These are phyloP conservation scores for Pleurotus pulmonarius DNA, from an alignment of 768 basidiomycete species.

Conservation along the genomic window DNA sequence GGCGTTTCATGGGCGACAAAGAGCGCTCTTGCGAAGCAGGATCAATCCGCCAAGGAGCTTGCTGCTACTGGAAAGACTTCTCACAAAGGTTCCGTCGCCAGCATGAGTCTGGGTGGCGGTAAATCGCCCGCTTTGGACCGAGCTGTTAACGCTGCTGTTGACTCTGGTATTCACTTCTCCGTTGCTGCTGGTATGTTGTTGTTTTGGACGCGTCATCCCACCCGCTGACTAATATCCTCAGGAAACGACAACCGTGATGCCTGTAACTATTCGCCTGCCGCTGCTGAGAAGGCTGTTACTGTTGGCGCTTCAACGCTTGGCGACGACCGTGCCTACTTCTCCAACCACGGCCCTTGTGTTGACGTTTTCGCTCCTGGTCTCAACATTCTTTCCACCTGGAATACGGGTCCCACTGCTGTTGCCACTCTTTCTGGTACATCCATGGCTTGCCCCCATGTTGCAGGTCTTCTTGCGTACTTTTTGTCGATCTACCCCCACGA, in stretches of 20 bases:
- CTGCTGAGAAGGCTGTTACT: slow-evolving; percentile 84
- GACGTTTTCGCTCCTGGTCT: slow-evolving; percentile 91
- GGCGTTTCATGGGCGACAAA: slow-evolving; percentile 82
- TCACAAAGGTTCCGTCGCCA: slow-evolving; percentile 94
- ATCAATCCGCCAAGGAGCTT: slow-evolving; percentile 61
- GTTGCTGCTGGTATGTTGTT: slow-evolving; percentile 83
- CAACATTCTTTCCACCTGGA: slow-evolving; percentile 90
- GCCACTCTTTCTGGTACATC: slow-evolving; percentile 87
- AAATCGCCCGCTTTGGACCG: slow-evolving; percentile 83
- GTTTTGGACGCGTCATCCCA: not conserved
- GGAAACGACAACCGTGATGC: slow-evolving; percentile 86
- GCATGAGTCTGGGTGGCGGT: slow-evolving; percentile 97
- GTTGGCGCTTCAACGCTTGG: slow-evolving; percentile 87
- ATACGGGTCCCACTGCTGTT: slow-evolving; percentile 51
- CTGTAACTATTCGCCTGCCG: slow-evolving; percentile 91
- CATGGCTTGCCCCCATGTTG: slow-evolving; percentile 93
- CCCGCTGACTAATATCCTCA: slow-evolving; percentile 18
- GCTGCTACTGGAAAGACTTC: slow-evolving; percentile 70
- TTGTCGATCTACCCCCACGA: slow-evolving; percentile 80
- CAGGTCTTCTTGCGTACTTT: slow-evolving; percentile 88
- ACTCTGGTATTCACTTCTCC: slow-evolving; percentile 87
- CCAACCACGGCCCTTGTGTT: slow-evolving; percentile 88
- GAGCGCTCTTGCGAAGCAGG: slow-evolving; percentile 48
- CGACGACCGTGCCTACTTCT: slow-evolving; percentile 87
- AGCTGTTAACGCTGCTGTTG: slow-evolving; percentile 83